phyloP scores from a whole-genome alignment of 306 rosid species.

The Vigna angularis region DNA sequence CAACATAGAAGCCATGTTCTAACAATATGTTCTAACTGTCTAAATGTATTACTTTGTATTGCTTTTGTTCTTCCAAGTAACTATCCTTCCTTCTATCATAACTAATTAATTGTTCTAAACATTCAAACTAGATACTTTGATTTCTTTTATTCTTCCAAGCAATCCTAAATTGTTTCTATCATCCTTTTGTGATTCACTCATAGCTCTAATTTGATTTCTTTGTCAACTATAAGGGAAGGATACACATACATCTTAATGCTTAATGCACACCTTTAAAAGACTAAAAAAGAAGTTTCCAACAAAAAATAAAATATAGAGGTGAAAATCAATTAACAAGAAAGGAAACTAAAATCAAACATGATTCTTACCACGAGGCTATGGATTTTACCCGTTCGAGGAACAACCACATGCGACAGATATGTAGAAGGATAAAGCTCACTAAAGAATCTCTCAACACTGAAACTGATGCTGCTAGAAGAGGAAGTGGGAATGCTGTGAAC shows the following conservation, averaged over 20 bases:
- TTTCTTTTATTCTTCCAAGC: slow-evolving; percentile 10
- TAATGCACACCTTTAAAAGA: not conserved
- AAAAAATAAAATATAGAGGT: not conserved
- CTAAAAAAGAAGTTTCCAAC: slow-evolving; percentile 9
- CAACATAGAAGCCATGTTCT: slow-evolving; percentile 29
- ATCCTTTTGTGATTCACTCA: not conserved
- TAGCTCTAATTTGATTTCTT: slow-evolving; percentile 19
- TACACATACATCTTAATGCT: too few relatives aligned
- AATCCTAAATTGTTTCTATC: not conserved
- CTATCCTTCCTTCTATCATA: not conserved
- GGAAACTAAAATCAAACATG: slow-evolving; percentile 29
- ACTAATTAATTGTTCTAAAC: not conserved
- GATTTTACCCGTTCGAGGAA: slow-evolving; percentile 69
- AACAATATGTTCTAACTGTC: too few relatives aligned
- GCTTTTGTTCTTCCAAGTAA: not conserved
- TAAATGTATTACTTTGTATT: not conserved
- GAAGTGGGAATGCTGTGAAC: slow-evolving; percentile 78
- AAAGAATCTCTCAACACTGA: slow-evolving; percentile 74
- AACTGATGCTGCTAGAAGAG: slow-evolving; percentile 59
- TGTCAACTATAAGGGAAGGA: not conserved
- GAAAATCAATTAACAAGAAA: slow-evolving; percentile 35
- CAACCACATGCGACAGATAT: slow-evolving; percentile 78
- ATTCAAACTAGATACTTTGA: not conserved
- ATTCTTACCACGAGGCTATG: slow-evolving; percentile 71
- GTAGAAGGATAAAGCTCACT: slow-evolving; percentile 74